Evolutionary conservation across 176 grass and related monocot genomes (phyloP).

Genomic region (Saccharum spontaneum): DNA sequence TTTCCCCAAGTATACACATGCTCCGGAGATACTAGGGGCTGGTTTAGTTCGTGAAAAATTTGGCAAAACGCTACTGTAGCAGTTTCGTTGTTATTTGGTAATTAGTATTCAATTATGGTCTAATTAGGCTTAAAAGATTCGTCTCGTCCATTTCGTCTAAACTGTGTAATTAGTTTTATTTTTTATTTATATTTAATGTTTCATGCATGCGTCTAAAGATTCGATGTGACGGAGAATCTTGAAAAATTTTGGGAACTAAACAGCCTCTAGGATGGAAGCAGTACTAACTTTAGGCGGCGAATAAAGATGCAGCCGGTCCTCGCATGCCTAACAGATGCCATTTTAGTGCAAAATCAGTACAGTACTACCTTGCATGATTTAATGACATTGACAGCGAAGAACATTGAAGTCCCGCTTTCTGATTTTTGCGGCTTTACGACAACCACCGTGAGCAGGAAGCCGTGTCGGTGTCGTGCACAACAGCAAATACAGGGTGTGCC

Average conservation of each 20-base stretch:
- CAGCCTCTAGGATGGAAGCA: neutral
- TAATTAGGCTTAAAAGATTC: too few relatives aligned
- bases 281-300: neutral
- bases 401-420: neutral
- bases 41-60: too few relatives aligned
- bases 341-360: neutral
- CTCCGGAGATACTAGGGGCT: neutral
- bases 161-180: too few relatives aligned
- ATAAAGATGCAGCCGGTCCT: neutral
- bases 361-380: neutral
- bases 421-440: neutral
- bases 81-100: too few relatives aligned
- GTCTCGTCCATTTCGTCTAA: too few relatives aligned
- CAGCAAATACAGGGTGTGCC: neutral
- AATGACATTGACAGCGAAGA: neutral
- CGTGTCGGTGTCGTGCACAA: neutral
- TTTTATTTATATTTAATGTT: too few relatives aligned
- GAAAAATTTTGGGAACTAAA: too few relatives aligned
- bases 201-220: too few relatives aligned
- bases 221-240: too few relatives aligned
- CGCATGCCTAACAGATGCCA: neutral
- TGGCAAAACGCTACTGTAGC: too few relatives aligned
- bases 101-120: too few relatives aligned
- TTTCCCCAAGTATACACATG: neutral
- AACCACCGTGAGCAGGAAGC: neutral